phyloP scores from a whole-genome alignment of 371 early-diverging fungal species.

The Syncephalastrum sp. region DNA sequence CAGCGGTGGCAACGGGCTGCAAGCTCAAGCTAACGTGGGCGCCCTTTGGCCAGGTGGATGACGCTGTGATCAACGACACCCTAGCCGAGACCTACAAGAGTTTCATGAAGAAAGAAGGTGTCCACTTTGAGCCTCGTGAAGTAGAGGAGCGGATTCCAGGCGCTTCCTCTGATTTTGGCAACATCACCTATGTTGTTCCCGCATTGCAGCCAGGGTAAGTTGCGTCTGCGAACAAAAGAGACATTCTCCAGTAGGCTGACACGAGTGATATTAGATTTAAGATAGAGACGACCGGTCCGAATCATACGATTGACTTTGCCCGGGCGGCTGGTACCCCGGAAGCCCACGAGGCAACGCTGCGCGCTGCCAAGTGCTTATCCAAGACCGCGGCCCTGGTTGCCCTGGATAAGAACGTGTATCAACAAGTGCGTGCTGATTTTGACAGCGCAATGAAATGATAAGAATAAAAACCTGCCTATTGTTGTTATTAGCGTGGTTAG shows the following conservation, averaged over 20 bases:
- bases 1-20: conserved; percentile 72
- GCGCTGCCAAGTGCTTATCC: conserved; percentile 9
- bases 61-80: conserved; percentile 53
- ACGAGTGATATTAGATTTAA: too few species aligned
- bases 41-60: conserved; percentile 34
- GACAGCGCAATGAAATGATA: background rate
- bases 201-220: conserved; percentile 30
- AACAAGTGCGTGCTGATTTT: conserved; percentile 9
- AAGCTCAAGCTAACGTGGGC: conserved; percentile 55
- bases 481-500: too few species aligned
- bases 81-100: conserved; percentile 58
- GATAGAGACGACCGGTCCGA: background rate
- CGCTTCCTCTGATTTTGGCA: conserved; percentile 80
- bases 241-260: background rate
- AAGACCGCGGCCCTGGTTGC: conserved; percentile 10
- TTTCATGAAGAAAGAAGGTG: conserved; percentile 52
- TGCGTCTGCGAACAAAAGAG: background rate
- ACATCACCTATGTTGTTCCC: conserved; percentile 50
- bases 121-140: conserved; percentile 34
- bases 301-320: conserved; percentile 66
- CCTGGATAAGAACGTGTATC: conserved; percentile 9
- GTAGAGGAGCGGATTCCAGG: conserved; percentile 36
- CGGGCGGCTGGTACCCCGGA: conserved; percentile 51
- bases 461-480: too few species aligned
- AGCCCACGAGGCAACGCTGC: conserved; percentile 60